phyloP scores from a whole-genome alignment of 2,329 filamentous ascomycete genomes.

The Aspergillus novoparasiticus region DNA sequence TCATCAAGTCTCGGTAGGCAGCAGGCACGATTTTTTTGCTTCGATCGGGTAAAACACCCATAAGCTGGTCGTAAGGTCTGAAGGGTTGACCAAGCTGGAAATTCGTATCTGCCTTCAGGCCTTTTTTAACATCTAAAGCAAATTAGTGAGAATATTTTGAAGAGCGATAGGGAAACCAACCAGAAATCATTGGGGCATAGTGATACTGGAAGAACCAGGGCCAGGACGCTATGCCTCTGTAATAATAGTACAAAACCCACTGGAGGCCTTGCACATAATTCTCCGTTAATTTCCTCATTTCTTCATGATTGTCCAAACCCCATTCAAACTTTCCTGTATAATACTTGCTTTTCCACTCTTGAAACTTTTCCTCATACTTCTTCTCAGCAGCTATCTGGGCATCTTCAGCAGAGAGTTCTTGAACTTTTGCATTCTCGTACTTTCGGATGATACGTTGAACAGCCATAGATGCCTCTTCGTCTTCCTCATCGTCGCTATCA shows the following conservation, averaged over 20 bases:
- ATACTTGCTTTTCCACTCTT: slow-evolving; percentile 91
- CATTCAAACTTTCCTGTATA: slow-evolving; percentile 91
- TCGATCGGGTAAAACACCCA: slow-evolving; percentile 95
- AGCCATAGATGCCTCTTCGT: slow-evolving; percentile 82
- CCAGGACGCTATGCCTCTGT: slow-evolving; percentile 95
- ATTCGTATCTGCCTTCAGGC: slow-evolving; percentile 81
- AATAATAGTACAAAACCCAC: slow-evolving; percentile 99
- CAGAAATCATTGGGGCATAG: slow-evolving; percentile 94
- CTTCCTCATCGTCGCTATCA: slow-evolving; percentile 68
- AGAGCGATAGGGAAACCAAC: slow-evolving; percentile 41
- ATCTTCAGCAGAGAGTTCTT: slow-evolving; percentile 78
- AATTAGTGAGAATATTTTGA: slow-evolving; percentile 24
- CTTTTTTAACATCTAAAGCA: slow-evolving; percentile 76
- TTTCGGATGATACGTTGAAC: slow-evolving; percentile 82
- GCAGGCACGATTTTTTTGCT: slow-evolving; percentile 93
- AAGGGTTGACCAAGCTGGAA: slow-evolving; percentile 96
- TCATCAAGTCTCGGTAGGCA: slow-evolving; percentile 92
- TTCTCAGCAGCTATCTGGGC: slow-evolving; percentile 76
- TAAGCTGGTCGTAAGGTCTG: slow-evolving; percentile 91
- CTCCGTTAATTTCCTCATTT: slow-evolving; percentile 80
- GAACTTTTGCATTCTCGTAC: slow-evolving; percentile 86
- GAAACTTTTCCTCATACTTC: slow-evolving; percentile 88
- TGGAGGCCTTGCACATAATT: slow-evolving; percentile 98
- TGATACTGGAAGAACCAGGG: slow-evolving; percentile 98
- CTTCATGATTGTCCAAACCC: slow-evolving; percentile 76